Conservation (phyloP, 2,329 filamentous ascomycete genomes). For the Fusarium multiceps region DNA sequence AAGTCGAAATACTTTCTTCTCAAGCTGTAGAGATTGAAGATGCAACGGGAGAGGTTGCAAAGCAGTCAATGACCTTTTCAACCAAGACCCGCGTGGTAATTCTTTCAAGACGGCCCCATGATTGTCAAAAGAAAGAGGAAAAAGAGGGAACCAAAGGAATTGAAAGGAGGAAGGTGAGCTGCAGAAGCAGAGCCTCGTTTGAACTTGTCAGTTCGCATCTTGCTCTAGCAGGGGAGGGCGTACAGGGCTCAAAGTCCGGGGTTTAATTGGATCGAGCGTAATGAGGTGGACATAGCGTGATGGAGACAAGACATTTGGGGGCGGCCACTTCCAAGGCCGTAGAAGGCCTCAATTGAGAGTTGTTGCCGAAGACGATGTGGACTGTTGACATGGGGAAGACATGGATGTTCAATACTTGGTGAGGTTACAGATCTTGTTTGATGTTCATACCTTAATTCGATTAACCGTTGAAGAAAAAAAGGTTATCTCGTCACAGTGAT, state of each 20-base stretch:
- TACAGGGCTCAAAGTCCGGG: slow-evolving; percentile 31
- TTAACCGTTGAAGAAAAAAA: neutral
- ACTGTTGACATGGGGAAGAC: neutral
- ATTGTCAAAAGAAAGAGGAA: neutral
- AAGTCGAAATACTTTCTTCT: neutral
- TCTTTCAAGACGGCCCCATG: slow-evolving; percentile 23
- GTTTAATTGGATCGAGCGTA: slow-evolving; percentile 33
- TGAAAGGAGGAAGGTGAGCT: slow-evolving; percentile 3
- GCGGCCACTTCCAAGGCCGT: slow-evolving; percentile 10
- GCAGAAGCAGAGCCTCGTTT: slow-evolving; percentile 33
- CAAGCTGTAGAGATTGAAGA: neutral
- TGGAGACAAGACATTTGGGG: slow-evolving; percentile 8
- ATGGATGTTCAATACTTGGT: neutral
- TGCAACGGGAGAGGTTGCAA: neutral
- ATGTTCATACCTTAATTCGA: neutral
- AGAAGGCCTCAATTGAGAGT: slow-evolving; percentile 21
- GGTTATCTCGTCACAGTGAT: slow-evolving; percentile 6
- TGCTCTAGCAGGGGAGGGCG: slow-evolving; percentile 17
- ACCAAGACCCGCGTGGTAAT: slow-evolving; percentile 7
- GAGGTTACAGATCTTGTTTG: neutral
- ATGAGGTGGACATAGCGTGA: slow-evolving; percentile 9
- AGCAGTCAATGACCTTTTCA: neutral
- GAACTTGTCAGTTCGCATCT: slow-evolving; percentile 24
- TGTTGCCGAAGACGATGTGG: too few species aligned
- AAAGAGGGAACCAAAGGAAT: neutral